These are phyloP conservation scores for Gossypium stocksii DNA, from an alignment of 345 rosid genomes.

Conservation along the genomic window DNA sequence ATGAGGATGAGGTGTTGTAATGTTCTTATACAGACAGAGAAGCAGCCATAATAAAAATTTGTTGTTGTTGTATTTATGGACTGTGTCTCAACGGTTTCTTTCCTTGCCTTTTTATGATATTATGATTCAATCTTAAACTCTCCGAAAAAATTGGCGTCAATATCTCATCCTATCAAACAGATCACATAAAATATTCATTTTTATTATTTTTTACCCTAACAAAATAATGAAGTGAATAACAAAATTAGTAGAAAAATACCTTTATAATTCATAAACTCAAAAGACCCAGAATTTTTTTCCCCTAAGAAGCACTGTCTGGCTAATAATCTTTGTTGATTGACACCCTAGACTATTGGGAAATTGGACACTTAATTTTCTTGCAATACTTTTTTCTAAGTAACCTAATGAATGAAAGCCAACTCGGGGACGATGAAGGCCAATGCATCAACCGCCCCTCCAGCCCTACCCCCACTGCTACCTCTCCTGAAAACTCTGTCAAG, in stretches of 20 bases:
- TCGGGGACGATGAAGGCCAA: constrained; percentile 33
- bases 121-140: constrained; percentile 10
- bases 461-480: not conserved
- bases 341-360: not conserved
- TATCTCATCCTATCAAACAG: constrained; percentile 46
- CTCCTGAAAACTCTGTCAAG: constrained; percentile 43
- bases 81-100: constrained; percentile 17
- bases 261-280: constrained; percentile 1
- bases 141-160: constrained; percentile 75
- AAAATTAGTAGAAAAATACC: not conserved
- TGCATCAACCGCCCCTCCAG: constrained; percentile 7
- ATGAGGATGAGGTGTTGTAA: too few relatives aligned
- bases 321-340: not conserved
- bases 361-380: not conserved
- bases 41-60: too few relatives aligned
- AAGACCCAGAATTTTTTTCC: constrained; percentile 13
- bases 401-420: constrained; percentile 27
- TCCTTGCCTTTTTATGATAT: not conserved
- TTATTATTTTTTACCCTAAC: not conserved
- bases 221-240: not conserved
- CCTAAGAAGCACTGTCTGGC: not conserved
- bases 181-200: constrained; percentile 17
- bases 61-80: not conserved
- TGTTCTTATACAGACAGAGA: too few relatives aligned
- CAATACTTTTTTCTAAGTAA: not conserved